Evolutionary conservation across 2,329 filamentous ascomycete genomes (phyloP), one percentile per base, ranked within the genome.

Genomic region (Fusarium goolgardi): DNA sequence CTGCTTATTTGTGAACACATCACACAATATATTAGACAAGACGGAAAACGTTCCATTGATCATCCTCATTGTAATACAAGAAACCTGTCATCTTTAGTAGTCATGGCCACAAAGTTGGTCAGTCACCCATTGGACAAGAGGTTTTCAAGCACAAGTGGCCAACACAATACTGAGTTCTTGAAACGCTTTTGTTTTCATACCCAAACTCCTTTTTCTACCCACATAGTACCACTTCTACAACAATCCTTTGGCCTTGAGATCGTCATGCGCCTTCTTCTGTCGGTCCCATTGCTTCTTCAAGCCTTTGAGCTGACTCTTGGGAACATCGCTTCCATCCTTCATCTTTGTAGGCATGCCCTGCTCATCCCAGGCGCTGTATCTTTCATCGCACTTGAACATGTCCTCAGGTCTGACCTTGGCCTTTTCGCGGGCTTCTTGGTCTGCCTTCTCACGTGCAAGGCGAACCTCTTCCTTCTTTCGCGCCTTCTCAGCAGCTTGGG

Each of bases 261-360:
- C 88, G 67, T 94, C 90, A 77, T 94, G 90, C 60, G 87, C 78
- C 85, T 95, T 96, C 84, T 94, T 96, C 82, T 97, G 95, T 76
- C 85, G 89, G 72, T 96, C 91, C 92, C 92, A 97, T 57, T 93
- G 90, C 83, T 97, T 97, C 80, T 85, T 90, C 71, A 97, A 78
- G 82, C 93, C 94, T 85, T 97, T 97, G 51, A 81, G 75, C 75
- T 89, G 87, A 62, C 86, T 91, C 83, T 97, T 97, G 6, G 92
- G 86, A 37, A 97, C 84, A 71, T 96, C 93, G 63, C 88, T 89
- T 0, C 93, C 94, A 32, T 92, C 89, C 65, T 88, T 89, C 76
- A 94, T 88, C 79, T 89, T 92, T 0, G 86, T 91, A 3, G 95
- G 94, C 66, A 97, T 65, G 0, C 94, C 94, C 59, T 95, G 90